Conservation (phyloP, 495 filamentous ascomycete species). For the Xylaria intraflava region DNA sequence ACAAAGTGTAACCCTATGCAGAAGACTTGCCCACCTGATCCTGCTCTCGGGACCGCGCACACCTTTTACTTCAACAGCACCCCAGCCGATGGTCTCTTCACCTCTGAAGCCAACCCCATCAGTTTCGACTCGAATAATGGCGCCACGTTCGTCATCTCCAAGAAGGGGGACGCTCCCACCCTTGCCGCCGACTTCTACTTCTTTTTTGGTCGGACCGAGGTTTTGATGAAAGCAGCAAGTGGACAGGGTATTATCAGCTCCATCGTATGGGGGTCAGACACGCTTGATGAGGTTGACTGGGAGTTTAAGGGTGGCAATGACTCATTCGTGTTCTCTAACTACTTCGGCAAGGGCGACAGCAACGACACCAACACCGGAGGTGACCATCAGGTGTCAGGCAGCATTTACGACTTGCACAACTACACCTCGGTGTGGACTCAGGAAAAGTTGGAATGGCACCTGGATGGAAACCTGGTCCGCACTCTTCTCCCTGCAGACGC, state of each 20-base stretch:
- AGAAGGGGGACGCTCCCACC: conserved; percentile 67
- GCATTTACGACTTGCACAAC: conserved; percentile 57
- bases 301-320: conserved; percentile 69
- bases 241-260: conserved; percentile 77
- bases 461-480: conserved; percentile 63
- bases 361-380: conserved; percentile 45
- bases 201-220: conserved; percentile 67
- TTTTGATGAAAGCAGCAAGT: conserved; percentile 63
- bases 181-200: conserved; percentile 69
- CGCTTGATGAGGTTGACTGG: conserved; percentile 87
- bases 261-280: conserved; percentile 75
- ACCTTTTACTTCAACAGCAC: conserved; percentile 62
- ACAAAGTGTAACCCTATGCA: conserved; percentile 65
- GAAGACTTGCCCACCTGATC: conserved; percentile 55
- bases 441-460: conserved; percentile 61
- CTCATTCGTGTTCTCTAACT: conserved; percentile 66
- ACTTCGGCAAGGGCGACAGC: conserved; percentile 71
- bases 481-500: conserved; percentile 59
- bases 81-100: conserved; percentile 53
- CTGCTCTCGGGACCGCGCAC: conserved; percentile 51
- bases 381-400: conserved; percentile 32
- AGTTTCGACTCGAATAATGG: conserved; percentile 48
- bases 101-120: conserved; percentile 52
- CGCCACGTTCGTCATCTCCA: conserved; percentile 63
- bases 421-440: conserved; percentile 82